Evolutionary conservation across 2,329 filamentous ascomycete species (phyloP).

Genomic region (Pseudogymnoascus sp.): DNA sequence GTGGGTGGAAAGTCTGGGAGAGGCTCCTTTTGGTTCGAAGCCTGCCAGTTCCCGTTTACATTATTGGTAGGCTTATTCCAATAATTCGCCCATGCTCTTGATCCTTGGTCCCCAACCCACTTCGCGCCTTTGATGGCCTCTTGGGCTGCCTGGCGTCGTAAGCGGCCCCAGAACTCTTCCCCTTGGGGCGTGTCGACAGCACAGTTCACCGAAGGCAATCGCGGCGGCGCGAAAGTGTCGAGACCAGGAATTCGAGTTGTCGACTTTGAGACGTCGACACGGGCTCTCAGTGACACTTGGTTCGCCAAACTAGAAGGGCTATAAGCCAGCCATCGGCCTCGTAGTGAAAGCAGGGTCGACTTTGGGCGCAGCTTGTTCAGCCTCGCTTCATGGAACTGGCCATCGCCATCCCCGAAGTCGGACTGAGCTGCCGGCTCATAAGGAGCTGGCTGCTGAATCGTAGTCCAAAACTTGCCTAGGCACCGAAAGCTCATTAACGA

Average conservation of each 20-base stretch:
- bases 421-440: constrained; percentile 23
- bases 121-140: constrained; percentile 66
- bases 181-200: constrained; percentile 64
- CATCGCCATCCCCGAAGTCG: constrained; percentile 22
- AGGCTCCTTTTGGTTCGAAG: constrained; percentile 22
- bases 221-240: constrained; percentile 56
- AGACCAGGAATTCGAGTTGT: constrained; percentile 48
- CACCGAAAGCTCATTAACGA: constrained; percentile 48
- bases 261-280: constrained; percentile 45
- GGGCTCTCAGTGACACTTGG: constrained; percentile 59
- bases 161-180: constrained; percentile 64
- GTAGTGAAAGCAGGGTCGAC: constrained; percentile 58
- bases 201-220: constrained; percentile 57
- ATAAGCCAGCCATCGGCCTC: constrained; percentile 68
- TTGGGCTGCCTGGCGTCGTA: constrained; percentile 72
- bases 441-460: constrained; percentile 55
- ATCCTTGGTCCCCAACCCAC: constrained; percentile 69
- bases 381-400: constrained; percentile 33
- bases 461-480: constrained; percentile 87
- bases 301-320: constrained; percentile 63
- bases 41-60: constrained; percentile 26
- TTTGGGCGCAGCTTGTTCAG: neutral
- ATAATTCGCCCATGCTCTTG: constrained; percentile 72
- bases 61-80: constrained; percentile 50
- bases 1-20: constrained; percentile 62